These are phyloP conservation scores for Boletus reticulatus DNA, from an alignment of 768 basidiomycete genomes.

Conservation along the genomic window DNA sequence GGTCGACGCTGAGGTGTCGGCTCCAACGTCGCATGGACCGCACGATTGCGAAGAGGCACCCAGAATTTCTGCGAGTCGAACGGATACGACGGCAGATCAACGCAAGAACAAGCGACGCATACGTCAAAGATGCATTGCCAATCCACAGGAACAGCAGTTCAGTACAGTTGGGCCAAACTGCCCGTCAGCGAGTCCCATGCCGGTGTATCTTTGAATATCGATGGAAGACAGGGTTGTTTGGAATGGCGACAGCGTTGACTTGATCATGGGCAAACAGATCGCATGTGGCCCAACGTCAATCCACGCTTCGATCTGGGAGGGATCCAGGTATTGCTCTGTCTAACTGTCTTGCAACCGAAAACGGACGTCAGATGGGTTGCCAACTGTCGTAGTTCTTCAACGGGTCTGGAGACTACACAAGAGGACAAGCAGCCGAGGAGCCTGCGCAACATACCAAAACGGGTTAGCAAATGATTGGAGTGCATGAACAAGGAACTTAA, in stretches of 20 bases:
- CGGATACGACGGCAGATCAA: constrained; percentile 64
- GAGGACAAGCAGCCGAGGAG: too few relatives aligned
- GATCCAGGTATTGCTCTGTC: constrained; percentile 23
- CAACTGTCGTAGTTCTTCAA: constrained; percentile 41
- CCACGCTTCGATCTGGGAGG: constrained; percentile 43
- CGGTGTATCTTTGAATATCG: constrained; percentile 45
- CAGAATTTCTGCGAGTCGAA: constrained; percentile 57
- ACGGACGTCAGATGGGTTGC: constrained; percentile 38
- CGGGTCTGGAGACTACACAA: constrained; percentile 58
- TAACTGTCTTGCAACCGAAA: constrained; percentile 37
- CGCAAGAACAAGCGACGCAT: constrained; percentile 38
- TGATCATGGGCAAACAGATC: constrained; percentile 55
- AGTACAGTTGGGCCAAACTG: constrained; percentile 50
- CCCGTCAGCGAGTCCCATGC: constrained; percentile 45
- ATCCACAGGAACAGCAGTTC: constrained; percentile 36
- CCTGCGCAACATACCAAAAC: too few relatives aligned
- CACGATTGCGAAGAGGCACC: constrained; percentile 44
- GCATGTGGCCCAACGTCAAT: constrained; percentile 70
- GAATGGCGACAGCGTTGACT: constrained; percentile 25
- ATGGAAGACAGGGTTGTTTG: constrained; percentile 44
- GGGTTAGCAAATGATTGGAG: too few relatives aligned
- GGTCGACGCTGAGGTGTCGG: constrained; percentile 1
- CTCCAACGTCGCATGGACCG: background rate
- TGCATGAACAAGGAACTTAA: too few relatives aligned
- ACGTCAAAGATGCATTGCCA: constrained; percentile 59